These are phyloP conservation scores for Spathaspora girioi DNA, from an alignment of 805 yeast genomes.

Conservation along the genomic window DNA sequence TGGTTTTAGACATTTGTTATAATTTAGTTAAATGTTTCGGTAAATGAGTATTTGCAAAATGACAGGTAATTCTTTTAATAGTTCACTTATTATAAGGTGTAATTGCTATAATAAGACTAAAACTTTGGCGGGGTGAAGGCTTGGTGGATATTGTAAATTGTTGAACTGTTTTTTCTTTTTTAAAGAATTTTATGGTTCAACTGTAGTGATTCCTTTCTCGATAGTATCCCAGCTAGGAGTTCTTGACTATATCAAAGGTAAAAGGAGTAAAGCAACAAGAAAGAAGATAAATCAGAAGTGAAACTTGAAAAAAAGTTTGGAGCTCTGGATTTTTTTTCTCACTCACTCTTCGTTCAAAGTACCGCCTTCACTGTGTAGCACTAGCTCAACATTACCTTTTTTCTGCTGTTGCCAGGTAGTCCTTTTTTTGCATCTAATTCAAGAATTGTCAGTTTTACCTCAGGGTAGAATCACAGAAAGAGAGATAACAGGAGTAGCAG, in stretches of 20 bases:
- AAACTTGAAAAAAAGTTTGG: not conserved
- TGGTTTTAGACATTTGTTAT: conserved; percentile 28
- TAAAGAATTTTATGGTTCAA: not conserved
- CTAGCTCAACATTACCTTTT: not conserved
- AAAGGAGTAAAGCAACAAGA: not conserved
- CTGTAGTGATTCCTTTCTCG: not conserved
- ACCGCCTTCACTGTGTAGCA: not conserved
- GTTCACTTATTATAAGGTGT: not conserved
- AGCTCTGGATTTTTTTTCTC: not conserved
- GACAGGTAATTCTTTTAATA: not conserved
- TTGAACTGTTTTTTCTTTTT: not conserved
- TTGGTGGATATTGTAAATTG: not conserved
- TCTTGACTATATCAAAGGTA: not conserved
- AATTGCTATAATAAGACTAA: not conserved
- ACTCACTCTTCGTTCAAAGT: not conserved
- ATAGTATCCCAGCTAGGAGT: not conserved
- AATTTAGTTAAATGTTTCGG: not conserved
- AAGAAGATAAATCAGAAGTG: not conserved
- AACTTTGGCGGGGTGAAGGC: not conserved
- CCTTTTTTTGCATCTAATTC: not conserved
- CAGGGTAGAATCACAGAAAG: too few species aligned
- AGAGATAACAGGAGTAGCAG: too few species aligned
- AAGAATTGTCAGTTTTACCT: too few species aligned
- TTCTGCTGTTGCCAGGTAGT: not conserved
- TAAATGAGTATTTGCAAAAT: not conserved